Percentiles rank a stretch among this genome's conserved stretches.
These are phyloP conservation scores for Arthroderma sp. DNA, from an alignment of 2,329 filamentous ascomycete genomes.

Conservation along the genomic window DNA sequence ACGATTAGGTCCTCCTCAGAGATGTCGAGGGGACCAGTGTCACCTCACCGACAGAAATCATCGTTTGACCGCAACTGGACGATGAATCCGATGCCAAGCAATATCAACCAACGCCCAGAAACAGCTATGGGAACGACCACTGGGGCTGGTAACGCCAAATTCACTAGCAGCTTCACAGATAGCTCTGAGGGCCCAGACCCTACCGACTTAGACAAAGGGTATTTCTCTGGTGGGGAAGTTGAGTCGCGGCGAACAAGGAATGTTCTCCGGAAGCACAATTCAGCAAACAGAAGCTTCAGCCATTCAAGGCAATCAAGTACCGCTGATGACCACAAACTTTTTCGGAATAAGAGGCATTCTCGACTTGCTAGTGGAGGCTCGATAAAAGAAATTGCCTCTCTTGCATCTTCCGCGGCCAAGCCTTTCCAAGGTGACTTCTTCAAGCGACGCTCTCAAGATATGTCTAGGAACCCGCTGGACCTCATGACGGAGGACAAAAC, in stretches of 20 bases:
- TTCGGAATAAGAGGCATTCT: constrained; percentile 58
- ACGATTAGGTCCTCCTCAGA: constrained; percentile 10
- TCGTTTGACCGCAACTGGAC: constrained; percentile 50
- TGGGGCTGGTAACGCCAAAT: constrained; percentile 1
- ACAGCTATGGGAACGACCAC: constrained; percentile 18
- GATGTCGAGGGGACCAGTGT: constrained; percentile 17
- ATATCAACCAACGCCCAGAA: constrained; percentile 21
- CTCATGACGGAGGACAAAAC: constrained; percentile 28
- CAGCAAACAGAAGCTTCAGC: constrained; percentile 26
- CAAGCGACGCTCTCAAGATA: constrained; percentile 44
- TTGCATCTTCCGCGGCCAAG: constrained; percentile 47
- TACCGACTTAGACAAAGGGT: constrained; percentile 67
- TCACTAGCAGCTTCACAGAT: constrained; percentile 10
- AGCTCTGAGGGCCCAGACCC: constrained; percentile 20
- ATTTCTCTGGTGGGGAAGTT: constrained; percentile 80
- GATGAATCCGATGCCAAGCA: constrained; percentile 30
- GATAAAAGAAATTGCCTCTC: constrained; percentile 41
- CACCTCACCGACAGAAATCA: constrained; percentile 41
- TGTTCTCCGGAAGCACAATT: constrained; percentile 60
- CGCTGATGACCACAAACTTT: constrained; percentile 57
- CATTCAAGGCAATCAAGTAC: constrained; percentile 65
- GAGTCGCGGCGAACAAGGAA: constrained; percentile 61
- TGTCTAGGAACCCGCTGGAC: constrained; percentile 43
- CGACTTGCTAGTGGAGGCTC: constrained; percentile 70
- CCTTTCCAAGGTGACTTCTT: constrained; percentile 50